Percentiles rank a stretch among this genome's conserved stretches.
Evolutionary conservation across 352 stramenopile species (phyloP).

Genomic region (Saprolegnia diclina): DNA sequence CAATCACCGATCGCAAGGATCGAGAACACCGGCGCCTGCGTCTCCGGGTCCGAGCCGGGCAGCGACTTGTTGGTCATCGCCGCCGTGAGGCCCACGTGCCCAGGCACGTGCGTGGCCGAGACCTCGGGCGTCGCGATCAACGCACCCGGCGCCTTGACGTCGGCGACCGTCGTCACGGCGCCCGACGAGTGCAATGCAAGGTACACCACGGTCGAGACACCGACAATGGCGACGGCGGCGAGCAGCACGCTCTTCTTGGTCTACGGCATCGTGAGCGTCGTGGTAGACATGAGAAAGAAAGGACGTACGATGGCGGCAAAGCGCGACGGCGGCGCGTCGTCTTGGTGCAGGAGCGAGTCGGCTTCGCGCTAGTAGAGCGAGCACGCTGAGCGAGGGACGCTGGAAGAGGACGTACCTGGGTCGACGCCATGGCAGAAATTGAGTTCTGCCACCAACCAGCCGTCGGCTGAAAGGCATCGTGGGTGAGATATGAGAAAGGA

Average conservation of each 20-base stretch:
- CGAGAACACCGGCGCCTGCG: constrained; percentile 29
- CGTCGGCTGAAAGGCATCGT: constrained; percentile 7
- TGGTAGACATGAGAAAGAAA: no score
- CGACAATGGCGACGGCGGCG: constrained; percentile 6
- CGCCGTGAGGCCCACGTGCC: neutral
- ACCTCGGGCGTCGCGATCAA: neutral
- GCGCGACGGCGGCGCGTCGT: neutral
- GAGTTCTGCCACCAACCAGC: constrained; percentile 1
- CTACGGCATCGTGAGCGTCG: no score
- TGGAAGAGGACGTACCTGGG: neutral
- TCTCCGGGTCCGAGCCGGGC: constrained; percentile 14
- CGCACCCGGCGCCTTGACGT: neutral
- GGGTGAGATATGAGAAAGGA: neutral
- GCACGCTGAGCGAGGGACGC: neutral
- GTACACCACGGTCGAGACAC: constrained; percentile 16
- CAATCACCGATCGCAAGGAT: constrained; percentile 59
- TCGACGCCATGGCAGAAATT: constrained; percentile 13
- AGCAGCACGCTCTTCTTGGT: constrained; percentile 19
- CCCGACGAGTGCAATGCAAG: neutral
- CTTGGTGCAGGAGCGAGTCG: constrained; percentile 17
- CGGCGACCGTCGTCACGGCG: neutral
- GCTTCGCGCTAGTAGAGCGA: neutral
- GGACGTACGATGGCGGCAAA: neutral
- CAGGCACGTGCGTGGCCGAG: neutral
- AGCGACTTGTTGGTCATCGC: neutral